Evolutionary conservation across 805 yeast genomes (phyloP).

Genomic region (Candida patagonica): DNA sequence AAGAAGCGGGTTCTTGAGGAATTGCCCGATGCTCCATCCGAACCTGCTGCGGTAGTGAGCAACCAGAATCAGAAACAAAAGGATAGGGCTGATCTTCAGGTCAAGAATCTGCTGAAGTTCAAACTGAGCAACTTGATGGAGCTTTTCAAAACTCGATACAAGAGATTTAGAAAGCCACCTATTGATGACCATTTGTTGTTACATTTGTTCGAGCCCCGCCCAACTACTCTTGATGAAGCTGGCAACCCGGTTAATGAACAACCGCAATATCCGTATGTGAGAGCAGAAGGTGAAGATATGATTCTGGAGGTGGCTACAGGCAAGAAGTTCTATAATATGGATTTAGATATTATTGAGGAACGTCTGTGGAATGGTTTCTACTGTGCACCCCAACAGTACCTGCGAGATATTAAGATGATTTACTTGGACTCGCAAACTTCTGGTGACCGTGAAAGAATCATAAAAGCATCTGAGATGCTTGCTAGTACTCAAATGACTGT

Average conservation of each 20-base stretch:
- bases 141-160: conserved; percentile 74
- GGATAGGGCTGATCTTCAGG: conserved; percentile 62
- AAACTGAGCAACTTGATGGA: conserved; percentile 86
- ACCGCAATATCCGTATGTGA: conserved; percentile 14
- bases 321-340: conserved; percentile 72
- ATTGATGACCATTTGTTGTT: conserved; percentile 67
- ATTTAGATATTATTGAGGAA: conserved; percentile 87
- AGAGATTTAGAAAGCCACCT: conserved; percentile 82
- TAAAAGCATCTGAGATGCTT: conserved; percentile 84
- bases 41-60: conserved; percentile 23
- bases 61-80: conserved; percentile 34
- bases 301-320: conserved; percentile 75
- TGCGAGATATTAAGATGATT: conserved; percentile 77
- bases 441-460: conserved; percentile 76
- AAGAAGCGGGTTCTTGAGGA: conserved; percentile 29
- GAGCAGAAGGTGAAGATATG: conserved; percentile 55
- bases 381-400: conserved; percentile 83
- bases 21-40: conserved; percentile 32
- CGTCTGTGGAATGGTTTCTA: conserved; percentile 95
- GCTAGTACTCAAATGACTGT: conserved; percentile 94
- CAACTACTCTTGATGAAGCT: conserved; percentile 19
- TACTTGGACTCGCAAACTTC: conserved; percentile 62
- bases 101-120: conserved; percentile 77
- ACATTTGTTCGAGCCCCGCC: conserved; percentile 76
- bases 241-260: conserved; percentile 4